A percentile compares a stretch with the other conserved stretches of the same genome.
These are phyloP conservation scores for Cyberlindnera euphorbiiphila DNA, from an alignment of 805 yeast species.

Conservation along the genomic window DNA sequence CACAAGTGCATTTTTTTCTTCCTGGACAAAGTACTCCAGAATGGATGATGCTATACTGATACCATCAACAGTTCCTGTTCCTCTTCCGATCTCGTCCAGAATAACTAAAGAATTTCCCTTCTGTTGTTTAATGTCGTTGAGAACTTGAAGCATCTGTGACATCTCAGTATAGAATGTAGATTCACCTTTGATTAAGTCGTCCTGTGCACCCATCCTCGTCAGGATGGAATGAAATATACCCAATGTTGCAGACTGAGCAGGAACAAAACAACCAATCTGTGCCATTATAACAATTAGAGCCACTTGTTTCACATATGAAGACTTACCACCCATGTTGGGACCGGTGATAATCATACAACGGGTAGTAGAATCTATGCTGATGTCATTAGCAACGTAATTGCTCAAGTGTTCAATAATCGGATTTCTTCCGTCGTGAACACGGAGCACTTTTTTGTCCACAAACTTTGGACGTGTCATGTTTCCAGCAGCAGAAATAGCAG, in stretches of 20 bases:
- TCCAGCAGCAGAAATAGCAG: slow-evolving; percentile 61
- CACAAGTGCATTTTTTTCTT: slow-evolving; percentile 62
- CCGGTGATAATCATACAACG: slow-evolving; percentile 88
- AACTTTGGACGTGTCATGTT: slow-evolving; percentile 64
- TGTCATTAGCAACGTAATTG: slow-evolving; percentile 74
- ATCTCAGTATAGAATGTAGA: slow-evolving; percentile 95
- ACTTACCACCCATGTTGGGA: slow-evolving; percentile 97
- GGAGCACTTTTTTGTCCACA: slow-evolving; percentile 43
- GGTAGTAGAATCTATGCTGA: slow-evolving; percentile 50
- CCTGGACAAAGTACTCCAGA: slow-evolving; percentile 63
- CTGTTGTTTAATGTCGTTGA: slow-evolving; percentile 55
- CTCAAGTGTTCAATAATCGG: slow-evolving; percentile 72
- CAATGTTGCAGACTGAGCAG: slow-evolving; percentile 72
- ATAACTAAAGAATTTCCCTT: slow-evolving; percentile 67
- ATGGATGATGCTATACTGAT: slow-evolving; percentile 97
- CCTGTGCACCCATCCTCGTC: slow-evolving; percentile 97
- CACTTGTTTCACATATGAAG: slow-evolving; percentile 83
- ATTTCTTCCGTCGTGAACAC: slow-evolving; percentile 70
- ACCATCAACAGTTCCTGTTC: slow-evolving; percentile 83
- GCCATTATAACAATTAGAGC: slow-evolving; percentile 84
- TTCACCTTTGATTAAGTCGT: slow-evolving; percentile 91
- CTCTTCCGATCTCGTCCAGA: slow-evolving; percentile 91
- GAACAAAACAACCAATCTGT: slow-evolving; percentile 86
- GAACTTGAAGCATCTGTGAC: slow-evolving; percentile 86
- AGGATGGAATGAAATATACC: slow-evolving; percentile 84